Conservation (phyloP, 2,329 filamentous ascomycete species). For the Ophiosphaerella korrae region DNA sequence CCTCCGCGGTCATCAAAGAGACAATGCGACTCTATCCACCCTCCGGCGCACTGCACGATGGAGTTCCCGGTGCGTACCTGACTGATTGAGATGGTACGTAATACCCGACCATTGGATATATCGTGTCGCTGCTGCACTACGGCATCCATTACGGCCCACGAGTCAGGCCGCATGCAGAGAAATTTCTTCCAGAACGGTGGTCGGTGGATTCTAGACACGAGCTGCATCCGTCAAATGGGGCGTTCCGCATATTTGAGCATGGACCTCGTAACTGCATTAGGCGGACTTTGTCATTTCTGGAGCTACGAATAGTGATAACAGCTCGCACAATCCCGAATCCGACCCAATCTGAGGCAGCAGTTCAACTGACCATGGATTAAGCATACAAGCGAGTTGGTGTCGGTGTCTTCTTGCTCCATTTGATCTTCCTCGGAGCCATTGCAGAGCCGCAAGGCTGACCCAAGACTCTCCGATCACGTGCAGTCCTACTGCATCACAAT, state of each 20-base stretch:
- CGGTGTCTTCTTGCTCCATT: no score
- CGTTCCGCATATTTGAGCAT: constrained; percentile 42
- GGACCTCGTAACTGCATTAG: no score
- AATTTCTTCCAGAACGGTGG: constrained; percentile 33
- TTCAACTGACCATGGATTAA: no score
- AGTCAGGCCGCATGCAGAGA: constrained; percentile 15
- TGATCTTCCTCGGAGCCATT: no score
- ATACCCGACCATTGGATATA: constrained; percentile 14
- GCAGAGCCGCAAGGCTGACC: no score
- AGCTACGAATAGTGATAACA: no score
- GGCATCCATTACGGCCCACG: constrained; percentile 21
- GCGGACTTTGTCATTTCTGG: no score
- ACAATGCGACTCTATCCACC: constrained; percentile 38
- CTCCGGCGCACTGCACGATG: constrained; percentile 31
- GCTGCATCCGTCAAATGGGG: constrained; percentile 14
- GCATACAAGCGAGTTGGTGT: no score
- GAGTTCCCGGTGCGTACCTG: constrained; percentile 3
- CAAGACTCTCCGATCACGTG: no score
- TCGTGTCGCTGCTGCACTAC: constrained; percentile 10
- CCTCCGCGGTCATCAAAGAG: constrained; percentile 43
- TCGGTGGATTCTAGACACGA: constrained; percentile 7
- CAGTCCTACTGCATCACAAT: no score
- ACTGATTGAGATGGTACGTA: constrained; percentile 5
- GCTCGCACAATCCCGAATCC: no score
- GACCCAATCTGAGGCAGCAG: no score